Evolutionary conservation across 768 basidiomycete species (phyloP).

Genomic region (Boletellus ananas): DNA sequence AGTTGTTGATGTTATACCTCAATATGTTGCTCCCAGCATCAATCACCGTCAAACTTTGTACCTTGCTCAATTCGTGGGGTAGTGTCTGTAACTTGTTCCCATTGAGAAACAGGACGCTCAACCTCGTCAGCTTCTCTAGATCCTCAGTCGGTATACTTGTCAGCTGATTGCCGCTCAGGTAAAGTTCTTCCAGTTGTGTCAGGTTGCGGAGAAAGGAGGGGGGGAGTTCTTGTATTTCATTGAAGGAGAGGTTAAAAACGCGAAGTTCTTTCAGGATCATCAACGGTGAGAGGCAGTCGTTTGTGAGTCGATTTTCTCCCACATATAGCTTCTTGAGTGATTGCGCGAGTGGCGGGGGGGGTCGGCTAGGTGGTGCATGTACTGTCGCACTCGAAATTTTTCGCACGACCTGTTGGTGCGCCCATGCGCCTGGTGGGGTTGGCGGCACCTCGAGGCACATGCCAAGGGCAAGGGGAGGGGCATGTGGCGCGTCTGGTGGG

Average conservation of each 20-base stretch:
- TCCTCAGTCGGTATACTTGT: slow-evolving; percentile 89
- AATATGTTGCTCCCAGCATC: slow-evolving; percentile 93
- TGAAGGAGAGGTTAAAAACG: slow-evolving; percentile 91
- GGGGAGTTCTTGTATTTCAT: slow-evolving; percentile 88
- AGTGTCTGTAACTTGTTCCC: slow-evolving; percentile 92
- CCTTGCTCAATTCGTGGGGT: slow-evolving; percentile 85
- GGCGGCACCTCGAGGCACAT: slow-evolving; percentile 20
- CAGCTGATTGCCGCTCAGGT: slow-evolving; percentile 93
- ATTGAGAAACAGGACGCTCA: slow-evolving; percentile 82
- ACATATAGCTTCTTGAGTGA: slow-evolving; percentile 79
- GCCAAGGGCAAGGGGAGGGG: slow-evolving; percentile 21
- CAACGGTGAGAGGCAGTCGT: slow-evolving; percentile 72
- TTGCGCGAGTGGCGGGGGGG: slow-evolving; percentile 57
- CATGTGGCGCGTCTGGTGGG: slow-evolving; percentile 42
- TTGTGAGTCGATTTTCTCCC: slow-evolving; percentile 83
- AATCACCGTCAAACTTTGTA: slow-evolving; percentile 71
- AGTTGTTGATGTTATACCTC: slow-evolving; percentile 97
- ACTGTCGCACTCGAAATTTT: slow-evolving; percentile 35
- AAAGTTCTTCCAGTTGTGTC: slow-evolving; percentile 74
- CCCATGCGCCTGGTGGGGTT: slow-evolving; percentile 9
- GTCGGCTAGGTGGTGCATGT: slow-evolving; percentile 26
- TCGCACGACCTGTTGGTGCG: slow-evolving; percentile 23
- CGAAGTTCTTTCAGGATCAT: slow-evolving; percentile 72
- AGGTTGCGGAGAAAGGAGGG: slow-evolving; percentile 70
- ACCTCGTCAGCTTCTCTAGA: slow-evolving; percentile 60